Evolutionary conservation across 2,329 filamentous ascomycete species (phyloP), one percentile per base, ranked within the genome.

Genomic region (Diplodia mutila): DNA sequence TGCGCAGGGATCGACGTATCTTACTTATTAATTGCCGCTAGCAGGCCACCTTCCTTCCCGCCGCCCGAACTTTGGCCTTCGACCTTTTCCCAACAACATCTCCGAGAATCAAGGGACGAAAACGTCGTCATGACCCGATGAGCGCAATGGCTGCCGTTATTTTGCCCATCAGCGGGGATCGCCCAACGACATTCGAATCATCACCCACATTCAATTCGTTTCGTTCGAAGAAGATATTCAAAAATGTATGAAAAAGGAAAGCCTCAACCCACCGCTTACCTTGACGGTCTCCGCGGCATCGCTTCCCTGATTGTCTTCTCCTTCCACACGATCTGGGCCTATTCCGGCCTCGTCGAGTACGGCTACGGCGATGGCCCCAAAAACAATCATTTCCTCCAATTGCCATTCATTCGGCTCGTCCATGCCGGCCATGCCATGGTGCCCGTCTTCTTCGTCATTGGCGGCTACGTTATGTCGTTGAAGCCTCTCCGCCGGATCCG

Each of bases 391-490:
- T 39, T 71, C n/a, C 61, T 69, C 7, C 71, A 72, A 37, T 49
- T 72, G 4, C 67, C 70, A 14, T 53, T 69, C 32, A 39, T 71
- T 16, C 66, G 67, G 23, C 37, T 72, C 11, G 2, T 72, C 49
- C 59, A 69, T n/a, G 59, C 68, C 37, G 81, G 82, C 27, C 81
- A 83, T 69, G 79, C 82, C 68, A 81, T 82, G 80, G 81, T 83
- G 16, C 76, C 78, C 54, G 79, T 83, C 46, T 83, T 84, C 73
- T 84, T 84, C 70, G 78, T 83, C 39, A 78, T 84, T 29, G 83
- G 80, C 9, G 82, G 81, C 63, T 84, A 83, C 67, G 81, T 82
- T n/a, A 75, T 83, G 55, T 81, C 80, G 9, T 7, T 67, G 25
- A 32, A 57, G 64, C 64, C 64, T 7, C 52, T 66, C 18, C 32